Evolutionary conservation across 2,329 filamentous ascomycete genomes (phyloP).

Genomic region (Colletotrichum aenigma): DNA sequence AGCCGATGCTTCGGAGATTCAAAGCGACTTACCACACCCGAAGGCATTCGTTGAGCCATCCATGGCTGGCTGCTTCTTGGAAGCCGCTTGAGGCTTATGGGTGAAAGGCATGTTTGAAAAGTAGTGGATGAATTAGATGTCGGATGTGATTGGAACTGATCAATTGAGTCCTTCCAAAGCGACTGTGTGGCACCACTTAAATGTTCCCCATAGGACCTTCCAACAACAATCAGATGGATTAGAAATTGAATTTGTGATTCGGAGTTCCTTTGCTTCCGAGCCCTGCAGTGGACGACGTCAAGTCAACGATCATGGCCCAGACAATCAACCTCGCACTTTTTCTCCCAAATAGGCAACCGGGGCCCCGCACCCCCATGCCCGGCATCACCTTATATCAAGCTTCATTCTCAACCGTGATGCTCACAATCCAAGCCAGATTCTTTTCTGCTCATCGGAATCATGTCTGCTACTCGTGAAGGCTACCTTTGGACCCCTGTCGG

Average conservation of each 20-base stretch:
- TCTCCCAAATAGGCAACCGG: not conserved
- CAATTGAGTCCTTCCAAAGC: not conserved
- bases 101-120: not conserved
- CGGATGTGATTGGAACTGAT: not conserved
- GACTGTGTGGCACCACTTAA: not conserved
- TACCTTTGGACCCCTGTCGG: not conserved
- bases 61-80: not conserved
- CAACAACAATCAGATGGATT: not conserved
- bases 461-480: not conserved
- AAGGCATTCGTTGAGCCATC: not conserved
- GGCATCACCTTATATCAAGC: not conserved
- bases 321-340: not conserved
- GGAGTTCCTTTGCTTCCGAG: not conserved
- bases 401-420: not conserved
- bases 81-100: not conserved
- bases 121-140: not conserved
- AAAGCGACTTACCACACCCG: not conserved
- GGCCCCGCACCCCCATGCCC: not conserved
- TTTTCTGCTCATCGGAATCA: not conserved
- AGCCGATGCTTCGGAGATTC: not conserved
- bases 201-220: accelerated
- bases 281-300: not conserved
- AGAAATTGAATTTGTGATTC: not conserved
- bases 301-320: not conserved
- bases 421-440: not conserved